Conservation (phyloP, 192 early-diverging fungal species). For the Phlyctochytrium planicorne region DNA sequence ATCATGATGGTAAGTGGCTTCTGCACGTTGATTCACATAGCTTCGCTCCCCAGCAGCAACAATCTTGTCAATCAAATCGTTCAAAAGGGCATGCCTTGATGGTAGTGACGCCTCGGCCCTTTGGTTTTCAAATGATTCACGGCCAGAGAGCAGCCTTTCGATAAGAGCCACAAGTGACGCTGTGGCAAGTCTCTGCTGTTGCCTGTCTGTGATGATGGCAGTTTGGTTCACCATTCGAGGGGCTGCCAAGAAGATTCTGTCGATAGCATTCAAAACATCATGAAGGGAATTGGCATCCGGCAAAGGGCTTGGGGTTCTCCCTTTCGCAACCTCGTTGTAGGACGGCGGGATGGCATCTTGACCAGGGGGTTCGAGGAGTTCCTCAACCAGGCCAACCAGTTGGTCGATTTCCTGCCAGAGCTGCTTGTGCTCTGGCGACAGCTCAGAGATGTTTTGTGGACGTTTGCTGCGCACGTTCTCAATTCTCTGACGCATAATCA, state of each 20-base stretch:
- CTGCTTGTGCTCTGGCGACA: slow-evolving; percentile 10
- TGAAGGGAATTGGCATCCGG: slow-evolving; percentile 2
- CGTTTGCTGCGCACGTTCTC: not conserved
- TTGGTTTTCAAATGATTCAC: slow-evolving; percentile 24
- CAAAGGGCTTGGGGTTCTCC: not conserved
- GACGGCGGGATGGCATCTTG: not conserved
- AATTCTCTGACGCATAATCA: not conserved
- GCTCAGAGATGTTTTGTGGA: not conserved
- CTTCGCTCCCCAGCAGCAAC: slow-evolving; percentile 27
- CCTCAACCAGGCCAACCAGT: slow-evolving; percentile 25
- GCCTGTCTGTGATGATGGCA: slow-evolving; percentile 21
- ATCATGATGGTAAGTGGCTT: slow-evolving; percentile 8
- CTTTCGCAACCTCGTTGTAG: not conserved
- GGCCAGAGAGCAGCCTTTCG: slow-evolving; percentile 23
- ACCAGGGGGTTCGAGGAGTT: too few species aligned
- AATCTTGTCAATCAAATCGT: slow-evolving; percentile 31
- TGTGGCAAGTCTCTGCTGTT: slow-evolving; percentile 28
- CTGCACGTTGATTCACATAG: slow-evolving; percentile 27
- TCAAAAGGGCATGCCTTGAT: slow-evolving; percentile 13
- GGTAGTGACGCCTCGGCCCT: slow-evolving; percentile 6
- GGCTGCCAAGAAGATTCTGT: slow-evolving; percentile 21
- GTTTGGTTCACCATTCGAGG: slow-evolving; percentile 35
- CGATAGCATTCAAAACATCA: slow-evolving; percentile 25
- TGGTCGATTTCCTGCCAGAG: slow-evolving; percentile 34
- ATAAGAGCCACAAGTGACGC: slow-evolving; percentile 28